Conservation (phyloP, 1,284 basidiomycete genomes). For the Exobasidium rhododendri region DNA sequence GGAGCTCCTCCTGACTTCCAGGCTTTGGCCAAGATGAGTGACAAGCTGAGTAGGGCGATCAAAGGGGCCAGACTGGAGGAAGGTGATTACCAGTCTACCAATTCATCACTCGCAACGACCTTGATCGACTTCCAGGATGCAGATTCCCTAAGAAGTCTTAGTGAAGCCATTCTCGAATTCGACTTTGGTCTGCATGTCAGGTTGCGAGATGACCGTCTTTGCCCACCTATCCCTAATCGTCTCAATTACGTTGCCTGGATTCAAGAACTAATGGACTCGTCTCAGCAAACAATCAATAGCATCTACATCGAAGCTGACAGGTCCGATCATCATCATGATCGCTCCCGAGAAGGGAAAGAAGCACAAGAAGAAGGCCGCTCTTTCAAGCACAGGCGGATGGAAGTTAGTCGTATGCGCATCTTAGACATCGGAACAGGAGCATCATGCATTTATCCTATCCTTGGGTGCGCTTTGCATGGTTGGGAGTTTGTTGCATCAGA, state of each 20-base stretch:
- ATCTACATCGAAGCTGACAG: not conserved
- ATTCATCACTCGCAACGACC: not conserved
- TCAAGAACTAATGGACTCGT: conserved; percentile 11
- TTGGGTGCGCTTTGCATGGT: conserved; percentile 57
- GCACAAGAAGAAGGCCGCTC: conserved; percentile 2
- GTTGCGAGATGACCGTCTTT: conserved; percentile 21
- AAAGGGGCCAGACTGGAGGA: not conserved
- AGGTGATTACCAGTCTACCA: not conserved
- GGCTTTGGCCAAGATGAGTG: conserved; percentile 6
- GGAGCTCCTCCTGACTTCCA: conserved; percentile 10
- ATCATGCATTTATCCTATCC: conserved; percentile 80
- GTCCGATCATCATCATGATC: too few species aligned
- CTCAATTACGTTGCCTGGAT: conserved; percentile 25
- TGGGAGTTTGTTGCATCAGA: conserved; percentile 39
- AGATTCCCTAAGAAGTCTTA: conserved; percentile 19
- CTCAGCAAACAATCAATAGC: not conserved
- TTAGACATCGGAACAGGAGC: conserved; percentile 77
- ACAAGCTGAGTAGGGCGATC: not conserved
- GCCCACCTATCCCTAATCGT: conserved; percentile 26
- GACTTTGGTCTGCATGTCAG: conserved; percentile 25
- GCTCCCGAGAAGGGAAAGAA: not conserved
- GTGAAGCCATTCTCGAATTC: conserved; percentile 19
- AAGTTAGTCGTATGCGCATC: not conserved
- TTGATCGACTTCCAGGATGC: conserved; percentile 19
- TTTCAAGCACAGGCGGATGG: conserved; percentile 7